Conservation (phyloP, 306 rosid genomes). For the Notholithocarpus densiflorus region DNA sequence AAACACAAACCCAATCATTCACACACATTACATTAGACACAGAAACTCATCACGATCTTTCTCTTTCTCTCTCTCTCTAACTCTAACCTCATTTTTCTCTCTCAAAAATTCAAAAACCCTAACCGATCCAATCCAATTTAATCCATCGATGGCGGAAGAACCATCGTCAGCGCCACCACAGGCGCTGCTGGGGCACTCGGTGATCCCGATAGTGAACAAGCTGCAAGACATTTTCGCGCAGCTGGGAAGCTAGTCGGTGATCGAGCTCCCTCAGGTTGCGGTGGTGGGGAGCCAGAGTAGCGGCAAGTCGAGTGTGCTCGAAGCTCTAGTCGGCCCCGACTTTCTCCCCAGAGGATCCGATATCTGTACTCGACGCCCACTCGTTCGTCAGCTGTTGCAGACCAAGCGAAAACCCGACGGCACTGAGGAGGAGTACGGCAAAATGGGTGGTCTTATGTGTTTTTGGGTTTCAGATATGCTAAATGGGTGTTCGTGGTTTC, state of each 20-base stretch:
- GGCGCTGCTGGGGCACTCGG: constrained; percentile 73
- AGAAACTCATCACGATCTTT: background rate
- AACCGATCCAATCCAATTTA: constrained; percentile 5
- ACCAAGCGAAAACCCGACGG: constrained; percentile 56
- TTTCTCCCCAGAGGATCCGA: constrained; percentile 92
- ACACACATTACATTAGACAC: background rate
- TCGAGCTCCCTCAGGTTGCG: constrained; percentile 96
- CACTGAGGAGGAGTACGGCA: constrained; percentile 55
- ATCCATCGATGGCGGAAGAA: constrained; percentile 79
- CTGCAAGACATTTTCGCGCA: constrained; percentile 94
- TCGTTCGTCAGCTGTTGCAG: constrained; percentile 91
- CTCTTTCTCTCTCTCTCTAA: no score
- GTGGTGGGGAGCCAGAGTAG: constrained; percentile 99
- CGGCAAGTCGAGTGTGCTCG: constrained; percentile 98
- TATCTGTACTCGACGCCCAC: constrained; percentile 68
- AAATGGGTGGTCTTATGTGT: no score
- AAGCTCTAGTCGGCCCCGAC: constrained; percentile 93
- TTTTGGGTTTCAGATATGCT: no score
- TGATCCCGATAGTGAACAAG: constrained; percentile 84
- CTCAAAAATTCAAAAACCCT: constrained; percentile 38
- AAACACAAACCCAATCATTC: background rate
- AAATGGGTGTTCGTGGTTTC: no score
- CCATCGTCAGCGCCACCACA: constrained; percentile 31
- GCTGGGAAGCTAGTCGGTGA: constrained; percentile 84
- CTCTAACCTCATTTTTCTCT: background rate